Evolutionary conservation across 768 basidiomycete species (phyloP), one percentile per base, ranked within the genome.

Genomic region (Pleurotus djamor): DNA sequence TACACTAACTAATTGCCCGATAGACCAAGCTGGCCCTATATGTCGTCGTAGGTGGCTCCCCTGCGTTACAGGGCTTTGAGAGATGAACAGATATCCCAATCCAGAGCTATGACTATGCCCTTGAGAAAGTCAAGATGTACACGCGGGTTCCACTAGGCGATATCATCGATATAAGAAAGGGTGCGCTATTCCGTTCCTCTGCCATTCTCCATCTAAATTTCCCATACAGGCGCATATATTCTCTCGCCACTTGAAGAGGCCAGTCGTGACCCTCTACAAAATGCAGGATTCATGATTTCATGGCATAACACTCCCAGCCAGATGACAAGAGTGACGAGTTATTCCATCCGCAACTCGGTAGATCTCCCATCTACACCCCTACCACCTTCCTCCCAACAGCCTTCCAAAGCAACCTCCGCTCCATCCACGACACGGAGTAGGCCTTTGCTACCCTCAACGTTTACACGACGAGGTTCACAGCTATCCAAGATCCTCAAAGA

Each of bases 241-340:
- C 74, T 98, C 44, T 97, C 96, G 1, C 88, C 96, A 2, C 79
- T 98, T 2, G 94, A 98, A 72, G 94, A 96, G 70, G 87, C 92
- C 0, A 94, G 92, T 64, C 86, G 95, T 13, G 93, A 97, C 70
- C 85, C 90, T 0, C 69, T 79, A 16, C 93, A 98, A 74, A 98
- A 98, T 68, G 88, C 88, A 45, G 96, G 97, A 0, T 93, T 98
- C 69, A 71, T 86, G 2, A 71, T 98, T 51, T 81, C 83, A n/a
- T 99, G 92, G 88, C 79, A 83, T 41, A 85, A 85, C 48, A 76
- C 82, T 1, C 54, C 54, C 5, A 79, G 87, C 61, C 86, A 91
- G 68, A 81, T 85, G 59, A 92, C 92, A 0, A 84, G 94, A 28
- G 79, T 87, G 45, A 87, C 86, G 17, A 95, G 91, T 65, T 97